Evolutionary conservation across 441 rosid genomes (phyloP), one percentile per base, ranked within the genome.

Genomic region (Jatropha multifida): DNA sequence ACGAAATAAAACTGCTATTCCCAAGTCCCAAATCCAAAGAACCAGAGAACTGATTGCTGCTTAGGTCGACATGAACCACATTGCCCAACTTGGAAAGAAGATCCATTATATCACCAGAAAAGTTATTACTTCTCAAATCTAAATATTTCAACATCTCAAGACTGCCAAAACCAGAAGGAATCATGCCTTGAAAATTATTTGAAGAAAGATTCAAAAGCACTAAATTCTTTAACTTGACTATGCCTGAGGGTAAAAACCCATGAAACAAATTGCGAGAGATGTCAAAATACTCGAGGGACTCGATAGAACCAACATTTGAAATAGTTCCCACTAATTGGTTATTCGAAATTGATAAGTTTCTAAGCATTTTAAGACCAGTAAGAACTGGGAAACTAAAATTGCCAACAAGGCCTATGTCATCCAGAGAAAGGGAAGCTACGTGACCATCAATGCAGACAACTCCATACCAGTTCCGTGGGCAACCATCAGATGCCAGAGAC

Each of bases 381-480:
- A 92, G 84, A 61, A 84, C 82, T 58, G 86, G 81, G 78, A 94
- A 86, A 82, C 94, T 88, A 71, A 91, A 91, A 73, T 87, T 85
- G 4, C 98, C 98, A 78, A 74, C 68, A 40, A 94, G 81, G 76
- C 89, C 95, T 46, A 86, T 46, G 75, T 85, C 90, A 81, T 87
- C 87, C 23, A 94, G 85, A 51, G 81, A 80, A 55, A 92, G 82
- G 38, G 97, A 89, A 32, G 81, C 83, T 56, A 94, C 97, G 77
- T 71, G 82, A 38, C 95, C 93, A 41, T 81, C 84, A 73, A 49
- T 72, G 76, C 98, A 94, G 65, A 80, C 73, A 59, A 94, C 82
- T 23, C 97, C 95, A 38, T 42, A 87, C 98, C 97, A 94, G 75
- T 86, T 81, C 76, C 44, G 54, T 7, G 98, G 97, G 73, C 98